Evolutionary conservation across 2,329 filamentous ascomycete species (phyloP), one percentile per base, ranked within the genome.

Genomic region (Fusarium fujikuroi): DNA sequence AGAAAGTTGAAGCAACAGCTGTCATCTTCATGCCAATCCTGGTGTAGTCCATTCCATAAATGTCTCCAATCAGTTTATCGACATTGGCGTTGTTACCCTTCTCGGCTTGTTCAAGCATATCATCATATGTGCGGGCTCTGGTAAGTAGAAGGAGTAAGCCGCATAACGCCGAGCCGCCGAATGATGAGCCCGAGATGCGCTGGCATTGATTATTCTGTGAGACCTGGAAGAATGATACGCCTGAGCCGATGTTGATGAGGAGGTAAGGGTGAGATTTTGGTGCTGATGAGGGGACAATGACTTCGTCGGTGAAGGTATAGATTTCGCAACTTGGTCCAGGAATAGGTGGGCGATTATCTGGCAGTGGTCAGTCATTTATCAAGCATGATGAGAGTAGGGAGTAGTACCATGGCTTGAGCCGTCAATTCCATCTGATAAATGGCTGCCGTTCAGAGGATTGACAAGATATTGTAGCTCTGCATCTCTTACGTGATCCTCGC

Each of bases 1-100:
- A 96, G 79, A 99, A 98, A 0, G 94, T 97, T 75, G 93, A 97
- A 4, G 96, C 96, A 77, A 99, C 98, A 14, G 96, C 95, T 5
- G 92, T 97, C 83, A 93, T 95, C 84, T 98, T 98, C 58, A 99
- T 87, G 0, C 96, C 96, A 57, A 99, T 98, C 83, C 98, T 97
- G 80, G 90, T 92, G 79, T 99, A 99, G 72, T 97, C 95, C 72
- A 93, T 93, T 61, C 96, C 96, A 82, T 99, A 99, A 58, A 99
- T 99, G 80, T 99, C 96, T 23, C 96, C 96, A 0, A 99, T 96
- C 18, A 99, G 87, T 90, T 99, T 95, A 80, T 99, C 96, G 9
- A 99, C 96, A 34, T 92, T 92, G 25, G 92, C 88, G 78, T 99
- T 99, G 83, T 99, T 95, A 21, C 96, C 96, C 39, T 90, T 87